Percentiles rank a stretch among this genome's conserved stretches.
Evolutionary conservation across 768 basidiomycete species (phyloP).

Genomic region (Mycena chlorophos): DNA sequence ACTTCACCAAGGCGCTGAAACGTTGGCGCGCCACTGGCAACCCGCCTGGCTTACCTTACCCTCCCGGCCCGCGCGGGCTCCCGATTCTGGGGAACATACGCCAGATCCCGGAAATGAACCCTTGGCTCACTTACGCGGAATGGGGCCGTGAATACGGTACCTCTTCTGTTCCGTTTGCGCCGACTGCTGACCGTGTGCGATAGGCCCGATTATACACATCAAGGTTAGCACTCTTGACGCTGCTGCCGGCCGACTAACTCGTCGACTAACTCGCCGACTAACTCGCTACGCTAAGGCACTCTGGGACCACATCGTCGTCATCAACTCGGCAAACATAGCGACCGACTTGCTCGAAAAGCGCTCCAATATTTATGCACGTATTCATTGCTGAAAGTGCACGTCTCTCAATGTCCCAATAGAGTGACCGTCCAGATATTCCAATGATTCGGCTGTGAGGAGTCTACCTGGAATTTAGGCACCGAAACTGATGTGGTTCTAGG

Average conservation of each 20-base stretch:
- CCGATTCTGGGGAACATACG: constrained; percentile 25
- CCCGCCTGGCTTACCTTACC: not conserved
- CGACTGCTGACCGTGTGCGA: not conserved
- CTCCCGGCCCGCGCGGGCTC: constrained; percentile 23
- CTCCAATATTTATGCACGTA: not conserved
- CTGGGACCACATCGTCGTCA: not conserved
- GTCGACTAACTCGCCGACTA: not conserved
- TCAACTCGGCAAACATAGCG: not conserved
- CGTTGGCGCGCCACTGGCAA: not conserved
- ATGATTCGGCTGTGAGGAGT: not conserved
- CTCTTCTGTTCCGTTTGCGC: not conserved
- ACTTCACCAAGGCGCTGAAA: not conserved
- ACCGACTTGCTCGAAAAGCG: not conserved
- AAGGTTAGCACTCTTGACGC: not conserved
- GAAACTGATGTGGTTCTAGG: constrained; percentile 18
- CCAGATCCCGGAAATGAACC: constrained; percentile 18
- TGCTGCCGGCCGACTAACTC: no score
- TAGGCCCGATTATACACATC: not conserved
- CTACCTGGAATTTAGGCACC: not conserved
- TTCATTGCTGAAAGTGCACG: not conserved
- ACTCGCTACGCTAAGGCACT: not conserved
- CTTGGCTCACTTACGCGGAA: constrained; percentile 22
- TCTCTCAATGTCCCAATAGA: not conserved
- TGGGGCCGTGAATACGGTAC: constrained; percentile 23
- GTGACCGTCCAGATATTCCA: not conserved